Evolutionary conservation across 306 rosid species (phyloP), one percentile per base, ranked within the genome.

Genomic region (Vicia faba): DNA sequence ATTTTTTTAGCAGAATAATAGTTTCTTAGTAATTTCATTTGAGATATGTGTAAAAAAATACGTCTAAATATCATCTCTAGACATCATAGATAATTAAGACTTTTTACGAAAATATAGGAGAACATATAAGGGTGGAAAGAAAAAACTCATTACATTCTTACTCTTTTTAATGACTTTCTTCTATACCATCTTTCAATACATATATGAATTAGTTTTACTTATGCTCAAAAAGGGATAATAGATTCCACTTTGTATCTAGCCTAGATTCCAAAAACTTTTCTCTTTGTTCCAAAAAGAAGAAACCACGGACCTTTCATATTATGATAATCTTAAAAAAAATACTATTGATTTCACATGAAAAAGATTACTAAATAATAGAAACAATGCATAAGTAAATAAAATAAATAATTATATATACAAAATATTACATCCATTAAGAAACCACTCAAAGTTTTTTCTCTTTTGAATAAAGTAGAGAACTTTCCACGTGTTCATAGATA

Each of bases 171-270:
- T n/a, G 14, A n/a, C 19, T n/a, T 45, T 5, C 3, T 45, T n/a
- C 0, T 13, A 49, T 16, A 18, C 11, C 25, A 18, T 16, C 7
- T 49, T 49, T 8, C 26, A 18, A 49, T 8, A 0, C 11, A 48
- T 16, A 48, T 8, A 48, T 8, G 5, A 14, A 48, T 18, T 50
- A 50, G 20, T 50, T 28, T 50, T 9, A n/a, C 7, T 50, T 50
- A 13, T 3, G 3, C 58, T 20, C 8, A 39, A 19, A 29, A 18
- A 4, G 18, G 18, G 56, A 8, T 46, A 55, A 36, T 15, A 12
- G 48, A 70, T 57, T 16, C 15, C 7, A 35, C 50, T 46, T 64
- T 59, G 76, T 56, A 15, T 64, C 45, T 67, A n/a, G 1, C 69
- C 28, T 48, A 7, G 31, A 13, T 5, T 19, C 43, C 14, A 44